These are phyloP conservation scores for Tylopilus intermedius DNA, from an alignment of 768 basidiomycete genomes.

Conservation along the genomic window DNA sequence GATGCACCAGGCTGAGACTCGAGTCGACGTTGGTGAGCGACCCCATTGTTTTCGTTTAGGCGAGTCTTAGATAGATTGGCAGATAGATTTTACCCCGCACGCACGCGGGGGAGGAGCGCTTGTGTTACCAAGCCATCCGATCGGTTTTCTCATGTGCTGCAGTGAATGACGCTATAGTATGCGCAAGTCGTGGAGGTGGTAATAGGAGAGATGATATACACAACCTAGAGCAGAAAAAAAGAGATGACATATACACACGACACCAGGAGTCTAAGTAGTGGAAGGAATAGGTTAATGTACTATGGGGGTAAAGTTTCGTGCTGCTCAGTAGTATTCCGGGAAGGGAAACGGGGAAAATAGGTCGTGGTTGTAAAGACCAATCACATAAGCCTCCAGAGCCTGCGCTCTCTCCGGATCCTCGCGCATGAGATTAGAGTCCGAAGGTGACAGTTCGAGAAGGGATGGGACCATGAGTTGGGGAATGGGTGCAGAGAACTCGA, in stretches of 20 bases:
- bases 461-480: background rate
- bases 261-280: background rate
- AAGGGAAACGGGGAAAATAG: constrained; percentile 19
- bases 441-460: background rate
- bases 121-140: background rate
- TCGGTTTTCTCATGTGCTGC: background rate
- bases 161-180: background rate
- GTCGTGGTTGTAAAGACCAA: constrained; percentile 26
- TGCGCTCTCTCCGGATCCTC: constrained; percentile 24
- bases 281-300: background rate
- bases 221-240: background rate
- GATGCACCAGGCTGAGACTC: background rate
- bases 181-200: constrained; percentile 1
- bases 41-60: background rate
- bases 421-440: background rate
- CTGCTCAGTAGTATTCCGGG: constrained; percentile 15
- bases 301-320: background rate
- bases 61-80: background rate
- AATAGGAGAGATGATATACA: background rate
- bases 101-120: background rate
- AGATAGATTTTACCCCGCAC: background rate
- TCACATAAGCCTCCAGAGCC: constrained; percentile 28
- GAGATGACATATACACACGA: background rate
- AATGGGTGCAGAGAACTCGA: background rate
- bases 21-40: background rate